Evolutionary conservation across 768 basidiomycete species (phyloP).

Genomic region (Mycena vitilis): DNA sequence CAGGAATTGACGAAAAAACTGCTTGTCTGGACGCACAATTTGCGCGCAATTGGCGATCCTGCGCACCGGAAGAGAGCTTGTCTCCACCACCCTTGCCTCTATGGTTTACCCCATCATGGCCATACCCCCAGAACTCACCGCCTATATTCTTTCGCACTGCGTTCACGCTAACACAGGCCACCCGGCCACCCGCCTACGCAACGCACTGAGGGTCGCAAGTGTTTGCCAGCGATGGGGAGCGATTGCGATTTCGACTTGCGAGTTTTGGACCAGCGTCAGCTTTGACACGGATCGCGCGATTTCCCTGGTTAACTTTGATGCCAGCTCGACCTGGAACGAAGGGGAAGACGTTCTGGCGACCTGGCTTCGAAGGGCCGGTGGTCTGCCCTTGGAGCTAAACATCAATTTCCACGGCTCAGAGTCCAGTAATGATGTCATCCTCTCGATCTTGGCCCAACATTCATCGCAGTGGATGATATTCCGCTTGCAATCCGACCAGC

Average conservation of each 20-base stretch:
- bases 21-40: not conserved
- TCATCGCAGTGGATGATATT: too few relatives aligned
- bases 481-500: too few relatives aligned
- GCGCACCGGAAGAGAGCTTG: not conserved
- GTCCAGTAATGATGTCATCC: too few relatives aligned
- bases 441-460: too few relatives aligned
- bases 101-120: constrained; percentile 8
- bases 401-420: too few relatives aligned
- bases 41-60: not conserved
- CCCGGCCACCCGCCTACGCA: not conserved
- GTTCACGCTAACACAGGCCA: not conserved
- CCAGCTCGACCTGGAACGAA: not conserved
- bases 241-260: not conserved
- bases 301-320: not conserved
- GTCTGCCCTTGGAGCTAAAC: not conserved
- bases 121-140: not conserved
- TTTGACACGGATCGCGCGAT: not conserved
- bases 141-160: constrained; percentile 12
- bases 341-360: not conserved
- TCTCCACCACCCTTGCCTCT: not conserved
- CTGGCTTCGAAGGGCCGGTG: constrained; percentile 4
- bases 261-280: not conserved
- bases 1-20: not conserved
- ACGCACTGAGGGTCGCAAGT: not conserved
- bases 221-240: constrained; percentile 12